Evolutionary conservation across 1,139 yeast genomes (phyloP).

Genomic region (Arxiozyma bovina): DNA sequence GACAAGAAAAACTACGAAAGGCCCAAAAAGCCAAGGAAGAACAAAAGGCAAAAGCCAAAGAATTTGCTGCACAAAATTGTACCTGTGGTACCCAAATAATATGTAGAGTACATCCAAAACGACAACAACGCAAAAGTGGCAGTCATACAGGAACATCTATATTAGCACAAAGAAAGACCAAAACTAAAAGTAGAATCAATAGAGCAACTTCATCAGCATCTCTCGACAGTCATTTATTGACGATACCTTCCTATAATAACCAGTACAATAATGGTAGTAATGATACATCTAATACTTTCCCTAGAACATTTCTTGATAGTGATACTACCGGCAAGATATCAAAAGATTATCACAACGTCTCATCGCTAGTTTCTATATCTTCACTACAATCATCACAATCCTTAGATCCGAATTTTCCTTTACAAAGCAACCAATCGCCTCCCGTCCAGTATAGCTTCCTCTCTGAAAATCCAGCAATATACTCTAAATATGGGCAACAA

Average conservation of each 20-base stretch:
- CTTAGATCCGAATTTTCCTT: slow-evolving; percentile 24
- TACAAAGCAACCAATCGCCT: slow-evolving; percentile 22
- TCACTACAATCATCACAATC: slow-evolving; percentile 29
- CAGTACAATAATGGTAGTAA: slow-evolving; percentile 5
- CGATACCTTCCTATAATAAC: neutral
- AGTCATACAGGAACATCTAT: neutral
- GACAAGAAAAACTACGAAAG: slow-evolving; percentile 32
- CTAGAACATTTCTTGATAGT: slow-evolving; percentile 12
- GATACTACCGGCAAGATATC: slow-evolving; percentile 22
- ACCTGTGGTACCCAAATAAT: slow-evolving; percentile 37
- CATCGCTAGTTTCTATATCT: slow-evolving; percentile 25
- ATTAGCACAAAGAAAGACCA: slow-evolving; percentile 6
- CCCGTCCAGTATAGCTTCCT: slow-evolving; percentile 9
- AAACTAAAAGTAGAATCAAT: slow-evolving; percentile 6
- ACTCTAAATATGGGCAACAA: slow-evolving; percentile 1
- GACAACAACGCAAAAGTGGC: slow-evolving; percentile 5
- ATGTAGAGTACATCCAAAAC: slow-evolving; percentile 9
- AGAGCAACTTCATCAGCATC: slow-evolving; percentile 13
- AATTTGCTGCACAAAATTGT: slow-evolving; percentile 33
- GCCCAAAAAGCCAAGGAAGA: slow-evolving; percentile 39
- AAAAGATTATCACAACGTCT: slow-evolving; percentile 26
- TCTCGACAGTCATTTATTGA: slow-evolving; percentile 12
- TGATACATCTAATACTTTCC: slow-evolving; percentile 10
- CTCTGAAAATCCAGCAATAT: slow-evolving; percentile 6
- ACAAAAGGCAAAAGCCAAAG: slow-evolving; percentile 36